A percentile compares a stretch with the other conserved stretches of the same genome.
These are phyloP conservation scores for Takakia lepidozioides DNA, from an alignment of 225 moss, liverwort and hornwort genomes.

Conservation along the genomic window DNA sequence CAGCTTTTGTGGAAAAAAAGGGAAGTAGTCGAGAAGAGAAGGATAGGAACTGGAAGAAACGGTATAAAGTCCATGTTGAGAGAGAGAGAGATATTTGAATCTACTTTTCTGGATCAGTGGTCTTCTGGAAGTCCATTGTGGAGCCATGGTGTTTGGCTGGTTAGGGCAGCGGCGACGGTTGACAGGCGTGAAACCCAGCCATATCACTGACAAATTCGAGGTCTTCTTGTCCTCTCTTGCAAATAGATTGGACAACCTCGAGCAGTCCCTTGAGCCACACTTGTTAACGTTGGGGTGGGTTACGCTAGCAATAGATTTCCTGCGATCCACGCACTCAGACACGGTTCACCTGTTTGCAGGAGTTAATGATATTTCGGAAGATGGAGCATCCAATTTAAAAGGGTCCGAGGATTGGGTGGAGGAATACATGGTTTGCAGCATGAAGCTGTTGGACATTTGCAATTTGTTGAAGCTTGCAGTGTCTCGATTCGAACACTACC, in stretches of 20 bases:
- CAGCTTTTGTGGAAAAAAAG: no score
- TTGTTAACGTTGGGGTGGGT: constrained; percentile 41
- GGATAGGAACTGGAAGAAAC: no score
- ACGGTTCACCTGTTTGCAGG: constrained; percentile 41
- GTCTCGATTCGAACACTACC: constrained; percentile 39
- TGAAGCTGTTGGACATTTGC: constrained; percentile 45
- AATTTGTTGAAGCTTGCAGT: constrained; percentile 44
- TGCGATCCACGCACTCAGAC: constrained; percentile 44
- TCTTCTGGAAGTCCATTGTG: no score
- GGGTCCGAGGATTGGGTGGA: constrained; percentile 35
- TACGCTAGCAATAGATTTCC: constrained; percentile 36
- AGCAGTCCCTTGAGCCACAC: constrained; percentile 38
- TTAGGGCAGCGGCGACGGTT: no score
- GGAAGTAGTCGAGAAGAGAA: no score
- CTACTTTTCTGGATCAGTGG: no score
- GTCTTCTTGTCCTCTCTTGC: constrained; percentile 25
- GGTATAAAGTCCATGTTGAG: no score
- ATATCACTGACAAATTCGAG: constrained; percentile 26
- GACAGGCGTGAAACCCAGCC: no score
- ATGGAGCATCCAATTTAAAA: constrained; percentile 1
- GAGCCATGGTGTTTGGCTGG: no score
- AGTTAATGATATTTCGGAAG: constrained; percentile 11
- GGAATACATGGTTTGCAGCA: constrained; percentile 55
- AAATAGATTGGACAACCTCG: constrained; percentile 25
- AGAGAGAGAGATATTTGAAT: no score